A percentile compares a stretch with the other conserved stretches of the same genome.
These are phyloP conservation scores for Fusarium avenaceum DNA, from an alignment of 2,329 filamentous ascomycete genomes.

Conservation along the genomic window DNA sequence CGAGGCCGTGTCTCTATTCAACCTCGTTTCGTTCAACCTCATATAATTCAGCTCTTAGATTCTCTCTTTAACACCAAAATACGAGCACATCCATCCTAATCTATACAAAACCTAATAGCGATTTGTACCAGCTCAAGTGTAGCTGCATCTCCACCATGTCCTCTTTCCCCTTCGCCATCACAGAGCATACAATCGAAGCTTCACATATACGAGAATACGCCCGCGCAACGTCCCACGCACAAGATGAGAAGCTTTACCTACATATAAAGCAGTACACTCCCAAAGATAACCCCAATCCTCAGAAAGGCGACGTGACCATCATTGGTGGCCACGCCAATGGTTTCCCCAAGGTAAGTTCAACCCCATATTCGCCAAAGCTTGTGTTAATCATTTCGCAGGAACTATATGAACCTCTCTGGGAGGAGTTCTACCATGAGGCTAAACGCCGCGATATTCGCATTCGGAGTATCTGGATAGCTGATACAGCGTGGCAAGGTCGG, in stretches of 20 bases:
- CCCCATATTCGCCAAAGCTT: neutral
- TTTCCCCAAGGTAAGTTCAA: slow-evolving; percentile 79
- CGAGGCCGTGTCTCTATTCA: slow-evolving; percentile 32
- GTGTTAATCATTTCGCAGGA: slow-evolving; percentile 66
- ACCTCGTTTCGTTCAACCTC: slow-evolving; percentile 16
- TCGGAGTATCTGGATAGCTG: slow-evolving; percentile 88
- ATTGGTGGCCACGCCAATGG: slow-evolving; percentile 91
- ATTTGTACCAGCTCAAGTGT: neutral
- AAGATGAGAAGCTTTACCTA: slow-evolving; percentile 80
- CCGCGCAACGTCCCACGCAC: slow-evolving; percentile 76
- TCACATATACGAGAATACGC: slow-evolving; percentile 88
- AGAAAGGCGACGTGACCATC: slow-evolving; percentile 84
- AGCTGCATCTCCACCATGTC: slow-evolving; percentile 34
- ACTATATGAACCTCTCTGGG: slow-evolving; percentile 92
- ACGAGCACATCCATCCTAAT: neutral
- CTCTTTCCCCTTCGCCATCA: slow-evolving; percentile 68
- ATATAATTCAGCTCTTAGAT: neutral
- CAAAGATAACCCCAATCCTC: slow-evolving; percentile 74
- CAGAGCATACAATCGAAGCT: slow-evolving; percentile 79
- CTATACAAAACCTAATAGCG: too few species aligned
- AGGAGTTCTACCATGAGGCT: slow-evolving; percentile 76
- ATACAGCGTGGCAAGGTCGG: slow-evolving; percentile 86
- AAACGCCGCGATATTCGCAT: slow-evolving; percentile 75
- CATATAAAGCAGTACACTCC: slow-evolving; percentile 92
- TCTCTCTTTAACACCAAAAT: neutral